Base-by-base conservation (phyloP, 2,329 filamentous ascomycete genomes). In the Fusarium lateritium region DNA sequence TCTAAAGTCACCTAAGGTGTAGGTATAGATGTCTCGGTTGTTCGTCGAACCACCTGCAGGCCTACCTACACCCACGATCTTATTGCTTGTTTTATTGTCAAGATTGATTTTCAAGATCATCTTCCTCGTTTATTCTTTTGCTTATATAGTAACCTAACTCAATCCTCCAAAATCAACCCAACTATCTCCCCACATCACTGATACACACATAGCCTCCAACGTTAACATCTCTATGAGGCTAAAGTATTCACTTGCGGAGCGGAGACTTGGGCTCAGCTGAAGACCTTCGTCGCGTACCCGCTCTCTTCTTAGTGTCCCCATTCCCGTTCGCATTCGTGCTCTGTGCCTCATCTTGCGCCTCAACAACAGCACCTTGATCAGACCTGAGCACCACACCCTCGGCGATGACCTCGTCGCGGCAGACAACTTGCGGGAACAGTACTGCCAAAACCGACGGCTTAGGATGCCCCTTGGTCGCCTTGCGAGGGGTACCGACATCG, bases 391-490 rank as follows among this genome's bases (percentile, higher is more conserved):
- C 73, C 1, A 72, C 61, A 5, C 71, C 75, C 7, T 76, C 71
- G 5, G 67, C 64, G 28, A 76, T 64, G 36, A 75, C 56, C 31
- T 67, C 67, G 22, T 73, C 71, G 1, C 68, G 58, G 8, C 70
- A 71, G 0, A 70, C 54, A 3, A 77, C 71, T 33, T 75, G 73
- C 0, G 75, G 75, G 26, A 77, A 77, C 9, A 77, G 50, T 14
- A 67, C 62, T 0, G 69, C 72, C 2, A 75, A 53, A 0, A 69
- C 50, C 0, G 33, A 38, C 0, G 58, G 44, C 42, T 65, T 72
- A 7, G 55, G 36, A 10, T 5, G 47, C 36, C 10, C 61, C 62
- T 59, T 67, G 14, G 17, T 17, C 15, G 47, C 22, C 43, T 53
- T 63, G 13, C 59, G 56, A 2, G 63, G 56, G 24, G 67, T 66